Percentiles rank a stretch among this genome's conserved stretches.
These are phyloP conservation scores for Venturiaceae sp. DNA, from an alignment of 2,329 filamentous ascomycete genomes.

Conservation along the genomic window DNA sequence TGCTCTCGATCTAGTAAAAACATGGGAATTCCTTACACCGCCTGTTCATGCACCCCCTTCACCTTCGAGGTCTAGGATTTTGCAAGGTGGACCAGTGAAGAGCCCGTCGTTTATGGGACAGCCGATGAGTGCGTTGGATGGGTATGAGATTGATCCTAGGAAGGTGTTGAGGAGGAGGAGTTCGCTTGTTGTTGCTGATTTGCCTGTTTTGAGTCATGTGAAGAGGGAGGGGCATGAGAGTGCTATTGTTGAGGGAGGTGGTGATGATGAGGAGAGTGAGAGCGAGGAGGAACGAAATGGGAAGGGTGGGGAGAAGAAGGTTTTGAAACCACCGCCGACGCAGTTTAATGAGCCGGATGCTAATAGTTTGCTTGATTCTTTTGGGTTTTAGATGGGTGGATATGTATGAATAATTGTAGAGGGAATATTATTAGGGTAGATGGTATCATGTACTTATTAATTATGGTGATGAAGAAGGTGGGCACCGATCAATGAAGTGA, in stretches of 20 bases:
- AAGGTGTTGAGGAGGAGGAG: conserved; percentile 61
- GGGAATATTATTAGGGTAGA: neutral
- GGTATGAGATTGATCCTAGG: conserved; percentile 46
- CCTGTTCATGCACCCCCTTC: conserved; percentile 18
- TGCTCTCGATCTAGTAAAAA: conserved; percentile 63
- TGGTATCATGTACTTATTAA: no score
- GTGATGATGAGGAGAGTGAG: conserved; percentile 14
- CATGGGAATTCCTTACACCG: conserved; percentile 67
- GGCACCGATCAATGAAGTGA: no score
- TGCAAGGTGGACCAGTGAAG: neutral
- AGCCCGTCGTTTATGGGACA: neutral
- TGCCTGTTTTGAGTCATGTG: conserved; percentile 30
- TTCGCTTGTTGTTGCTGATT: conserved; percentile 71
- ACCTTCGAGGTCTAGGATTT: neutral
- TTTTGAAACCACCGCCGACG: conserved; percentile 45
- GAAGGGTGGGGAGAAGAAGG: conserved; percentile 23
- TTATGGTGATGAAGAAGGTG: no score
- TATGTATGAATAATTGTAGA: neutral
- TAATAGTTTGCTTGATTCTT: conserved; percentile 79
- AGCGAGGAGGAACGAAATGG: conserved; percentile 12
- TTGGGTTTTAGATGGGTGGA: conserved; percentile 60
- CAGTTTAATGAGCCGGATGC: conserved; percentile 90
- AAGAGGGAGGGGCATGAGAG: conserved; percentile 11
- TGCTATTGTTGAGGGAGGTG: conserved; percentile 8
- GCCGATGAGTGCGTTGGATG: conserved; percentile 10